A percentile compares a stretch with the other conserved stretches of the same genome.
phyloP scores from a whole-genome alignment of 192 early-diverging fungal genomes.

The Gryganskiella cystojenkinii region DNA sequence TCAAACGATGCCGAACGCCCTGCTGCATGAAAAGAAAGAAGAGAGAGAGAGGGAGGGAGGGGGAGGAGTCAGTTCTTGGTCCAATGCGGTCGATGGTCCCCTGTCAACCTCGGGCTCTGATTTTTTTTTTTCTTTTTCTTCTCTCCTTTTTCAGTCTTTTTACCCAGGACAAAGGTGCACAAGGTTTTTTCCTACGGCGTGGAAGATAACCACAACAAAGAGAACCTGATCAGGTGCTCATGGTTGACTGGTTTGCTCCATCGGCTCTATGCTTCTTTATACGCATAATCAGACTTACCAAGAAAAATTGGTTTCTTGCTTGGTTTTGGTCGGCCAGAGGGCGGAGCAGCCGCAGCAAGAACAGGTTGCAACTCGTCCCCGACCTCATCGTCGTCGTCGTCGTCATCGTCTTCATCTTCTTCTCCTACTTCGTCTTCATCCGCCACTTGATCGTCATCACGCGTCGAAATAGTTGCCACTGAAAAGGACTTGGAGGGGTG shows the following conservation, averaged over 20 bases:
- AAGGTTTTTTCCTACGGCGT: background rate
- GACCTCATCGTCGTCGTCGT: slow-evolving; percentile 17
- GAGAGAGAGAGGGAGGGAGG: background rate
- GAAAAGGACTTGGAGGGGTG: slow-evolving; percentile 1
- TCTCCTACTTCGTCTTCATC: slow-evolving; percentile 5
- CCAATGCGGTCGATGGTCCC: background rate
- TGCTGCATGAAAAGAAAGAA: background rate
- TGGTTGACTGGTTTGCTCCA: too few relatives aligned
- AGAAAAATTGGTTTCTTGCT: background rate
- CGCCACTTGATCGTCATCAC: background rate
- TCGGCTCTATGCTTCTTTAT: background rate
- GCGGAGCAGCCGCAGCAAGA: slow-evolving; percentile 1
- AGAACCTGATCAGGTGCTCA: background rate
- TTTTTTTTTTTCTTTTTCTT: background rate
- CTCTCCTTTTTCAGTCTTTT: background rate
- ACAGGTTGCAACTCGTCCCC: slow-evolving; percentile 22
- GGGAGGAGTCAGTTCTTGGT: background rate
- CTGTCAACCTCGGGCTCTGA: background rate
- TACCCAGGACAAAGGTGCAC: slow-evolving; percentile 7
- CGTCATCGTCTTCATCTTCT: slow-evolving; percentile 14
- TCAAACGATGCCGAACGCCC: background rate
- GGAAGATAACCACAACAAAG: too few relatives aligned
- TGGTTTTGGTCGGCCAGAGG: slow-evolving; percentile 4
- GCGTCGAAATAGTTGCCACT: background rate
- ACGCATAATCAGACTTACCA: background rate